Evolutionary conservation across 495 filamentous ascomycete species (phyloP).

Genomic region (Pyrenula aspistea): DNA sequence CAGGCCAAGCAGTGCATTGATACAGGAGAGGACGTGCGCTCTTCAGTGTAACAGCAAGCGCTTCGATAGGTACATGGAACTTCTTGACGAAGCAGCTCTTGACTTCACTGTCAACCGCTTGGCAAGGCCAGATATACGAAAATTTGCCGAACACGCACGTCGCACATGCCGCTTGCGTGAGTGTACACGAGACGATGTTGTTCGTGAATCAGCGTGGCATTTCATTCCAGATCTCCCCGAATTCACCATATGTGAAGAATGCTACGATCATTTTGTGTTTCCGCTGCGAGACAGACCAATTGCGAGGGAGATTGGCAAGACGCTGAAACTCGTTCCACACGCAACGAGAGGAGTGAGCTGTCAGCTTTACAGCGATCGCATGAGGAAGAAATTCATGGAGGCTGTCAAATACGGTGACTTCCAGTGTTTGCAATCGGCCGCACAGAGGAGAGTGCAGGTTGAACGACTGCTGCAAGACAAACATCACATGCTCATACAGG

Average conservation of each 20-base stretch:
- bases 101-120: constrained; percentile 22
- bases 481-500: constrained; percentile 23
- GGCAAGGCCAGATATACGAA: constrained; percentile 30
- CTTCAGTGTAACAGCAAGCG: constrained; percentile 37
- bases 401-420: constrained; percentile 49
- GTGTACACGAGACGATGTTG: constrained; percentile 40
- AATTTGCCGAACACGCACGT: constrained; percentile 37
- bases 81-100: constrained; percentile 42
- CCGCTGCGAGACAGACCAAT: constrained; percentile 44
- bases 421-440: constrained; percentile 26
- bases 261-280: constrained; percentile 57
- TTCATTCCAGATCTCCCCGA: constrained; percentile 50
- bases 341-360: constrained; percentile 45
- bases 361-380: constrained; percentile 64
- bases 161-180: constrained; percentile 37
- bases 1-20: constrained; percentile 13
- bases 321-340: constrained; percentile 30
- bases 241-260: constrained; percentile 59
- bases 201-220: constrained; percentile 42
- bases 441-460: constrained; percentile 26
- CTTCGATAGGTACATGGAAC: constrained; percentile 50
- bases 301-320: constrained; percentile 41
- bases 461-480: constrained; percentile 36
- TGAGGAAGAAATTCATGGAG: constrained; percentile 51
- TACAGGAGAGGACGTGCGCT: constrained; percentile 31